Evolutionary conservation across 306 rosid genomes (phyloP).

Genomic region (Trichosanthes cucumerina): DNA sequence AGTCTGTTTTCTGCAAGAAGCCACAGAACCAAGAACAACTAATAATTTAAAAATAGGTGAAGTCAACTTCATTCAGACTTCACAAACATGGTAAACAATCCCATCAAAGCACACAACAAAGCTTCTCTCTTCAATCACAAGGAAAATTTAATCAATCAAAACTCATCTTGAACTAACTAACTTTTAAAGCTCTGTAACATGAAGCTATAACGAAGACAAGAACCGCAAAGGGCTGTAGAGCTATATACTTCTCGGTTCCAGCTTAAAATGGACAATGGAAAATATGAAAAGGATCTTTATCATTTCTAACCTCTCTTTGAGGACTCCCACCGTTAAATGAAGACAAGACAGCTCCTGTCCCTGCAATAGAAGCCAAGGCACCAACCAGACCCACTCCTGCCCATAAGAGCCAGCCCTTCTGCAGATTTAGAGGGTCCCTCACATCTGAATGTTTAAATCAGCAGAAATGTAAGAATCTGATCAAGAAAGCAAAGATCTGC

Average conservation of each 20-base stretch:
- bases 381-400: slow-evolving; percentile 83
- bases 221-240: not conserved
- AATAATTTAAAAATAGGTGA: not conserved
- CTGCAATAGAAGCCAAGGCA: slow-evolving; percentile 59
- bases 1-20: not conserved
- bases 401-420: slow-evolving; percentile 95
- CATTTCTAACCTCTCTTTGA: slow-evolving; percentile 60
- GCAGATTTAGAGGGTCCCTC: slow-evolving; percentile 69
- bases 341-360: slow-evolving; percentile 59
- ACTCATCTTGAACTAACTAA: not conserved
- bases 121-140: not conserved
- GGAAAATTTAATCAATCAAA: not conserved
- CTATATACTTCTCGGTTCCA: not conserved
- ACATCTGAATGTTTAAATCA: slow-evolving; percentile 41
- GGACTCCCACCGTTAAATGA: slow-evolving; percentile 62
- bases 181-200: not conserved
- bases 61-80: not conserved
- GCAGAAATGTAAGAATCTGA: not conserved
- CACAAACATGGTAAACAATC: not conserved
- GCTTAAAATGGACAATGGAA: not conserved
- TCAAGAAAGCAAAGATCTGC: not conserved
- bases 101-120: not conserved
- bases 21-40: not conserved
- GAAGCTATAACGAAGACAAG: not conserved
- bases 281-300: slow-evolving; percentile 2